Evolutionary conservation across 2,329 filamentous ascomycete species (phyloP).

Genomic region (Penicillium janthinellum): DNA sequence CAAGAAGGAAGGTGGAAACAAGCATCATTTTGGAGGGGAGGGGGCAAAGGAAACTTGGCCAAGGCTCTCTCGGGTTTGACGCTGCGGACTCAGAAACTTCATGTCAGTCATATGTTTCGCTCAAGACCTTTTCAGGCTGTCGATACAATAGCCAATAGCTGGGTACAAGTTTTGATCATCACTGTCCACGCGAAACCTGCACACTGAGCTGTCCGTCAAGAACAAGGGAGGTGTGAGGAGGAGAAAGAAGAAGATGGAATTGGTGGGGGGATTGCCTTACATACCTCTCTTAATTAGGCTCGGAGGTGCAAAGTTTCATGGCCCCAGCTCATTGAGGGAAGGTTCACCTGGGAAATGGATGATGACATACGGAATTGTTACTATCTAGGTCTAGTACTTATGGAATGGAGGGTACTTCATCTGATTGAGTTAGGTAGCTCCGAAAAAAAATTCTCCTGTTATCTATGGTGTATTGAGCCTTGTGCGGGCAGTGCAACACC

Average conservation of each 20-base stretch:
- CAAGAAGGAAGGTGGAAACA: background rate
- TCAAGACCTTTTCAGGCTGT: background rate
- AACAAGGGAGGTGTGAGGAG: background rate
- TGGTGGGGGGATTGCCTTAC: background rate
- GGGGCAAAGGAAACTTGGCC: background rate
- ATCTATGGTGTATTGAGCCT: too few species aligned
- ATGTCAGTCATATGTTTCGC: background rate
- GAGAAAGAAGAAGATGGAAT: background rate
- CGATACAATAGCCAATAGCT: conserved; percentile 2
- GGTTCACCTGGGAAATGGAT: background rate
- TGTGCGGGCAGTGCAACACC: too few species aligned
- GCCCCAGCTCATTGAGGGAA: background rate
- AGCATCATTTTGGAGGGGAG: background rate
- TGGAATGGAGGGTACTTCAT: background rate
- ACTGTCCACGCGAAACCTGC: background rate
- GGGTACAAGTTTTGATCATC: background rate
- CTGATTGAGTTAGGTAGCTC: background rate
- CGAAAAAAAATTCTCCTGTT: background rate
- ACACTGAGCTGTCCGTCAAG: background rate
- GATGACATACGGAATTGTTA: background rate
- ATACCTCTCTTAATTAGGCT: background rate
- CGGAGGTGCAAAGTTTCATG: conserved; percentile 1
- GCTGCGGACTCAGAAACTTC: background rate
- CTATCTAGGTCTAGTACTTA: background rate
- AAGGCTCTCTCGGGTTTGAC: conserved; percentile 1